Evolutionary conservation across 108 stramenopile species (phyloP).

Genomic region (Hondaea fermentalgiana): DNA sequence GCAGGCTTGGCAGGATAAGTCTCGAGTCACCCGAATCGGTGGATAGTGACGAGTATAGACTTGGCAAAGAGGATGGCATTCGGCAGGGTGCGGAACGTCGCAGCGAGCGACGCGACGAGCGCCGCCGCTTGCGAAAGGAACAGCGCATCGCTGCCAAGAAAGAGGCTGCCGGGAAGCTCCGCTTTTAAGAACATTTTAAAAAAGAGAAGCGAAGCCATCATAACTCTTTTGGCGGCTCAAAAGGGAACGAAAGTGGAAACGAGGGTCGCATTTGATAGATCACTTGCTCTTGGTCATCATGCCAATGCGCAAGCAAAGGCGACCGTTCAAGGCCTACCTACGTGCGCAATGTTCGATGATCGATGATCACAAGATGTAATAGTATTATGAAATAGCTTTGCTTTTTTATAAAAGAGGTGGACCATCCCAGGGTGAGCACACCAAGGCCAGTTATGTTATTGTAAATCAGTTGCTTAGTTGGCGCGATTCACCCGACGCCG

Average conservation of each 20-base stretch:
- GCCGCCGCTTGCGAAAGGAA: neutral
- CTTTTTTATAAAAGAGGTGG: too few relatives aligned
- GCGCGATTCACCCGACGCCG: neutral
- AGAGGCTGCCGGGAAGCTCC: neutral
- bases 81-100: neutral
- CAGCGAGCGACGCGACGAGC: neutral
- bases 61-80: neutral
- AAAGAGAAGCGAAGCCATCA: too few relatives aligned
- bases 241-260: too few relatives aligned
- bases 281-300: too few relatives aligned
- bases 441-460: neutral
- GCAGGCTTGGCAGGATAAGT: neutral
- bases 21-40: neutral
- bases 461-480: neutral
- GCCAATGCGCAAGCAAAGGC: too few relatives aligned
- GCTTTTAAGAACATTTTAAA: neutral
- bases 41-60: neutral
- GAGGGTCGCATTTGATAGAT: too few relatives aligned
- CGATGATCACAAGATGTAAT: too few relatives aligned
- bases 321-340: too few relatives aligned
- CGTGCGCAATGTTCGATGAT: too few relatives aligned
- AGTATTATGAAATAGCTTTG: too few relatives aligned
- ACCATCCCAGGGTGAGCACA: neutral
- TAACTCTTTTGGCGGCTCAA: too few relatives aligned
- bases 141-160: neutral